Evolutionary conservation across 2,329 filamentous ascomycete species (phyloP), one percentile per base, ranked within the genome.

Genomic region (Fusarium tjaetaba): DNA sequence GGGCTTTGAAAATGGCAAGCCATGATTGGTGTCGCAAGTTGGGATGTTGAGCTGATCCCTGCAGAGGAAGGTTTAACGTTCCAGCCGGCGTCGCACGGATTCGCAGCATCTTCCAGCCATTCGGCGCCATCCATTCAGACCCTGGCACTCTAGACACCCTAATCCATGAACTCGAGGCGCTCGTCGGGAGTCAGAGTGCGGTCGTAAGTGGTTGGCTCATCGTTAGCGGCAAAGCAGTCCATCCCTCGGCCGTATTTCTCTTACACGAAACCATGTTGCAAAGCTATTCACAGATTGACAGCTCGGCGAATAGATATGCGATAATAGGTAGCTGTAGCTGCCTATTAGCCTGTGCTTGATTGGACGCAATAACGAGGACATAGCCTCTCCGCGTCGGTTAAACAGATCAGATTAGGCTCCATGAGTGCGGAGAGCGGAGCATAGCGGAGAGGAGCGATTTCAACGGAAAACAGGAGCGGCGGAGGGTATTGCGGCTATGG

Each of bases 261-360:
- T 82, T 81, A 81, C 80, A 81, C 78, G 75, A 81, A 70, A 79
- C 70, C 72, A 77, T 78, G 77, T 80, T 80, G 80, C 80, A 80
- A 81, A 79, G 76, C 76, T 51, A 72, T 76, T 76, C 71, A 70
- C 60, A 74, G 71, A 73, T 65, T 65, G 61, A 76, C 73, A 74
- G 68, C 56, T 67, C 46, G 68, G 72, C 70, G 61, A 61, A 78
- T 71, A 75, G 68, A 77, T 65, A 73, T 74, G 74, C 71, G 72
- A 72, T 60, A 52, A 55, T 55, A 28, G 24, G 57, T 62, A 57
- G 65, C 32, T 38, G 22, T 16, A 24, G 28, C 39, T 56, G 48
- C 68, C 52, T 74, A 70, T 57, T 73, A 64, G 71, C 61, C 71
- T 64, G 51, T 46, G 58, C 49, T 46, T 76, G 74, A 78, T 79